Evolutionary conservation across 1,284 basidiomycete genomes (phyloP), one percentile per base, ranked within the genome.

Genomic region (Ganoderma boninense): DNA sequence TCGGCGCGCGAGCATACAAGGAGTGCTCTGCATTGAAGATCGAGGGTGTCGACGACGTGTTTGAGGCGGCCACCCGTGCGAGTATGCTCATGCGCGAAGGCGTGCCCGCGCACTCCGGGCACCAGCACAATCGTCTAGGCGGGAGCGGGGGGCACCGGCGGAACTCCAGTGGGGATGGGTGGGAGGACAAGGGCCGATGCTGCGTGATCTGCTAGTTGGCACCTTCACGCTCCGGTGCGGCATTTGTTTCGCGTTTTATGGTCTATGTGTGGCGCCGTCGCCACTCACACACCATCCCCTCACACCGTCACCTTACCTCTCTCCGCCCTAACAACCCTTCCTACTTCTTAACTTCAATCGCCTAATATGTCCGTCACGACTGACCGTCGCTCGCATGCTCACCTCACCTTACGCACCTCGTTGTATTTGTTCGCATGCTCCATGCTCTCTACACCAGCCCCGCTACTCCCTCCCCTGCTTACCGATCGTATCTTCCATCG

Each of bases 11-110:
- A 38, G 93, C 90, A 56, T 98, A 97, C 85, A 95, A 95, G 82
- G 97, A 98, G 81, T 98, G 96, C 78, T 96, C 94, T 2, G 94
- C 97, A 29, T 86, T 98, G 65, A 92, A 92, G 80, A 97, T 97
- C 76, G 92, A 96, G 81, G 97, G 97, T 61, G 97, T 98, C 16
- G 97, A 98, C 82, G 94, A 96, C 75, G 95, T 98, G 49, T 98
- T 98, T 75, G 97, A 98, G 84, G 93, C 95, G 0, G 97, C 97
- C 40, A 98, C 96, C 23, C 87, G 97, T 46, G 95, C 95, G 46
- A 96, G 95, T 78, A 97, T 98, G 93, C 83, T 97, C 68, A 96
- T 97, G 87, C 88, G 96, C 52, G 95, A 96, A 72, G 92, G 92
- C 4, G 91, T 90, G 26, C 88, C 89, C 13, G 82, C 87, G 56